These are phyloP conservation scores for Abrus pulchellus DNA, from an alignment of 306 rosid genomes.

Conservation along the genomic window DNA sequence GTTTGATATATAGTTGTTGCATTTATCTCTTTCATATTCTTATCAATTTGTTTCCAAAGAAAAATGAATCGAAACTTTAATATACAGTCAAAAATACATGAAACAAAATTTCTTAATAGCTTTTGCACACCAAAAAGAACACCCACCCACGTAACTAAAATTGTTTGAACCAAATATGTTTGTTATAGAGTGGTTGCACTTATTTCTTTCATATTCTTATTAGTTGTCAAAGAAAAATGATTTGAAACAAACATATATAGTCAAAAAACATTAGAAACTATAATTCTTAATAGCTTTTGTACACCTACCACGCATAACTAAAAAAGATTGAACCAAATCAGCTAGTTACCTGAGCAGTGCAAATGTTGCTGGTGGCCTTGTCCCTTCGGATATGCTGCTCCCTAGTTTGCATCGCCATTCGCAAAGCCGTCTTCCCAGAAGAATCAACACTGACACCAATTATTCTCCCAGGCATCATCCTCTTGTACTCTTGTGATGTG, in stretches of 20 bases:
- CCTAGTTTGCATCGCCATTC: constrained; percentile 99
- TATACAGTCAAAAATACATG: background rate
- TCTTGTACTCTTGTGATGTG: constrained; percentile 98
- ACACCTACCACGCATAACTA: background rate
- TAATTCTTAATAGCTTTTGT: constrained; percentile 2
- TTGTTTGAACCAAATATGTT: background rate
- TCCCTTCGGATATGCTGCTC: constrained; percentile 99
- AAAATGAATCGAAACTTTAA: constrained; percentile 2
- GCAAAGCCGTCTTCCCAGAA: constrained; percentile 86
- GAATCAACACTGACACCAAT: constrained; percentile 97
- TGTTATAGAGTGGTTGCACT: too few species aligned
- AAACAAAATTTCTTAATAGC: constrained; percentile 3
- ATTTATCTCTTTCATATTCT: too few species aligned
- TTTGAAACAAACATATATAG: constrained; percentile 4
- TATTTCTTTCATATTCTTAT: too few species aligned
- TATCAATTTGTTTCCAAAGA: background rate
- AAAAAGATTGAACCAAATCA: background rate
- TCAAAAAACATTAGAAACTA: background rate
- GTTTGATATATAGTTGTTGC: too few species aligned
- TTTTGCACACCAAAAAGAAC: background rate
- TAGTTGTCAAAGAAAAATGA: background rate
- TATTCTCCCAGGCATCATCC: constrained; percentile 99
- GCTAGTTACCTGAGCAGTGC: constrained; percentile 95
- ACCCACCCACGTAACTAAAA: background rate
- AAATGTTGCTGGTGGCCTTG: constrained; percentile 99